Evolutionary conservation across 805 yeast species (phyloP).

Genomic region (Blastobotrys terrestris): DNA sequence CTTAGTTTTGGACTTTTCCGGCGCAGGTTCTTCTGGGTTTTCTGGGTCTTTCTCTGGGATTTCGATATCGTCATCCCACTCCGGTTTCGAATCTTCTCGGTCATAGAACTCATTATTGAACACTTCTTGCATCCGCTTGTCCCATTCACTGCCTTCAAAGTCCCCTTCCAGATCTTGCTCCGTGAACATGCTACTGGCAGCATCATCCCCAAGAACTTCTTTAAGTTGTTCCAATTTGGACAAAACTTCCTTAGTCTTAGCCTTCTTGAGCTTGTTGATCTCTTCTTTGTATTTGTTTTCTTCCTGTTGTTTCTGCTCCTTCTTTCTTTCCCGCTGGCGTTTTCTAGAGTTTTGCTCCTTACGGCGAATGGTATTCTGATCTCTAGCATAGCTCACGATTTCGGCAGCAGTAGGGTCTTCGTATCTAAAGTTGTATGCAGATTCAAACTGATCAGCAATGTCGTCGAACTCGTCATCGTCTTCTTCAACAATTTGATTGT

Average conservation of each 20-base stretch:
- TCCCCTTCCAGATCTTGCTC: constrained; percentile 77
- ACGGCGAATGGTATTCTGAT: constrained; percentile 85
- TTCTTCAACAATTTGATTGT: constrained; percentile 35
- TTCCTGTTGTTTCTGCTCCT: constrained; percentile 46
- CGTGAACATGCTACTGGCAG: constrained; percentile 53
- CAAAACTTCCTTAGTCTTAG: constrained; percentile 69
- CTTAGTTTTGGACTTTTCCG: constrained; percentile 11
- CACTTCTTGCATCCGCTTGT: constrained; percentile 70
- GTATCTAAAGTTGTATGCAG: constrained; percentile 88
- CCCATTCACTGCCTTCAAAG: constrained; percentile 90
- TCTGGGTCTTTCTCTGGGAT: constrained; percentile 15
- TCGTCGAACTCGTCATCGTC: constrained; percentile 87
- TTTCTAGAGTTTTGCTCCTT: constrained; percentile 68
- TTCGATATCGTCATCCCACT: constrained; percentile 32
- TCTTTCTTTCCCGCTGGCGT: constrained; percentile 70
- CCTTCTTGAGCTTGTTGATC: constrained; percentile 63
- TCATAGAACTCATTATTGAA: constrained; percentile 79
- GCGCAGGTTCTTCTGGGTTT: constrained; percentile 14
- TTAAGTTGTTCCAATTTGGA: constrained; percentile 61
- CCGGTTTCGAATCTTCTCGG: constrained; percentile 41
- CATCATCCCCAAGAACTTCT: constrained; percentile 66
- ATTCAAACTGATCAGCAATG: constrained; percentile 85
- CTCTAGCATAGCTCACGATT: constrained; percentile 88
- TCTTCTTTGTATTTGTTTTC: constrained; percentile 52
- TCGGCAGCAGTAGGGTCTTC: constrained; percentile 91